phyloP scores from a whole-genome alignment of 345 rosid genomes.

The Psidium guajava region DNA sequence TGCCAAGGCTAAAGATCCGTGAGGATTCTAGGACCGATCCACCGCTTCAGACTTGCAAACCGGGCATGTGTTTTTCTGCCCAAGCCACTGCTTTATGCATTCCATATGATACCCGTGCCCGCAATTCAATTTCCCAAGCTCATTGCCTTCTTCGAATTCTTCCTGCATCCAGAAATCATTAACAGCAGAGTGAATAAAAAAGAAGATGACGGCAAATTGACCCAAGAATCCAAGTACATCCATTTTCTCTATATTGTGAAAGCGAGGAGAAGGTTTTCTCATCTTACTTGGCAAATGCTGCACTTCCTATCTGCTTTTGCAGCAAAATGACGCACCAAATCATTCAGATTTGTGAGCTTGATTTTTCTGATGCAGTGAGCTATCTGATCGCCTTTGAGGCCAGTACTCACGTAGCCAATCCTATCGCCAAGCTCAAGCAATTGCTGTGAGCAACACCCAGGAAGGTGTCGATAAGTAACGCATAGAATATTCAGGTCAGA shows the following conservation, averaged over 20 bases:
- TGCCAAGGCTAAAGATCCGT: not conserved
- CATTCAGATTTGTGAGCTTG: constrained; percentile 25
- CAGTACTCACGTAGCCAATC: constrained; percentile 77
- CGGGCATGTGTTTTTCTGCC: constrained; percentile 71
- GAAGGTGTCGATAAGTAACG: not conserved
- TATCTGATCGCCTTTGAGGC: constrained; percentile 74
- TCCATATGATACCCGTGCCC: constrained; percentile 72
- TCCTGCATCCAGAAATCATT: constrained; percentile 33
- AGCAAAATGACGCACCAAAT: constrained; percentile 17
- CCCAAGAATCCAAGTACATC: not conserved
- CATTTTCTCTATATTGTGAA: not conserved
- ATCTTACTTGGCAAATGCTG: constrained; percentile 74
- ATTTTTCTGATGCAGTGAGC: constrained; percentile 48
- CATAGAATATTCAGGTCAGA: not conserved
- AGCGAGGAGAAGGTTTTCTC: not conserved
- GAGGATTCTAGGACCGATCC: constrained; percentile 19
- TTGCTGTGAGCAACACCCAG: constrained; percentile 31
- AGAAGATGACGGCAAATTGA: not conserved
- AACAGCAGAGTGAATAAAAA: not conserved
- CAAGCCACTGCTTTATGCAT: constrained; percentile 84
- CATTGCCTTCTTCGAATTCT: constrained; percentile 58
- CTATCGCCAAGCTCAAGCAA: constrained; percentile 82
- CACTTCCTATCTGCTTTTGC: constrained; percentile 48
- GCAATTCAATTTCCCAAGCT: constrained; percentile 61
- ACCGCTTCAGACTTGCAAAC: constrained; percentile 65